Evolutionary conservation across 1,139 yeast species (phyloP).

Genomic region (Taphrina populina): DNA sequence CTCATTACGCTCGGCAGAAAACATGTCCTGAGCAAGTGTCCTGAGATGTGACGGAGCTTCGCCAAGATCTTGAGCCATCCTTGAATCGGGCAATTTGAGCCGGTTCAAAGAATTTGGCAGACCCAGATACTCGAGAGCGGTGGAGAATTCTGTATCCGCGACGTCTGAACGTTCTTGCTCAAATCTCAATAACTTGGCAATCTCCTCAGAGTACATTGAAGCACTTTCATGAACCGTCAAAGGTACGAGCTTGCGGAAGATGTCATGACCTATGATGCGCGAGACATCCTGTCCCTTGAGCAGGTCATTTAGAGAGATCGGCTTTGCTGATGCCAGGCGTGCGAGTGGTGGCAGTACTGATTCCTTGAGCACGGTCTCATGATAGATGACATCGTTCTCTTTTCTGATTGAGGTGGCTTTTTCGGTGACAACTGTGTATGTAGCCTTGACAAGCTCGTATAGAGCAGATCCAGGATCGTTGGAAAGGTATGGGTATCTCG

Average conservation of each 20-base stretch:
- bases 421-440: constrained; percentile 46
- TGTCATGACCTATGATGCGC: constrained; percentile 54
- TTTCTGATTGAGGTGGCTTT: constrained; percentile 58
- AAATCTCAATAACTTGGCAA: constrained; percentile 70
- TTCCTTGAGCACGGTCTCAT: constrained; percentile 66
- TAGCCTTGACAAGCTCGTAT: constrained; percentile 40
- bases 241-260: constrained; percentile 79
- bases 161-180: constrained; percentile 75
- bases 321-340: constrained; percentile 74
- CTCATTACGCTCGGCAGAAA: constrained; percentile 37
- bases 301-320: constrained; percentile 58
- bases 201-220: constrained; percentile 84
- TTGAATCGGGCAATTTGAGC: constrained; percentile 46
- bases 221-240: constrained; percentile 81
- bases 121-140: constrained; percentile 75
- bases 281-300: constrained; percentile 54
- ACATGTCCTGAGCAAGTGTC: constrained; percentile 1
- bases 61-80: constrained; percentile 17
- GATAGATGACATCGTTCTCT: constrained; percentile 88
- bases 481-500: constrained; percentile 23
- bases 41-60: constrained; percentile 9
- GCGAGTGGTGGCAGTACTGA: constrained; percentile 60
- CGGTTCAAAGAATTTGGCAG: constrained; percentile 67
- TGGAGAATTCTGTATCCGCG: constrained; percentile 72
- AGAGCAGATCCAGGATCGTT: constrained; percentile 40